Evolutionary conservation across 2,329 filamentous ascomycete species (phyloP).

Genomic region (Lojkania enalia): DNA sequence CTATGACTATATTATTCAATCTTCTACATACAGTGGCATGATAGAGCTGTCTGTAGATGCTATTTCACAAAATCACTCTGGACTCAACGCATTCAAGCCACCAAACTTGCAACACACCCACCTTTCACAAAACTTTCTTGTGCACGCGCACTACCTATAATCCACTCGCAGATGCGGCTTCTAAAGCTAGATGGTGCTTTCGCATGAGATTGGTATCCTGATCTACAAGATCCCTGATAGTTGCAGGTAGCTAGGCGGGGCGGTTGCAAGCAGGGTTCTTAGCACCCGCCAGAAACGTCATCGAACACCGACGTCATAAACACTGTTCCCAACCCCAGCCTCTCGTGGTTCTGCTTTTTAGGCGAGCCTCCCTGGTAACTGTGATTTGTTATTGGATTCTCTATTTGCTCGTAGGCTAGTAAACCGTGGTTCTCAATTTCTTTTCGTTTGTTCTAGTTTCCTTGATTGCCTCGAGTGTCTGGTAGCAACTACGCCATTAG

Average conservation of each 20-base stretch:
- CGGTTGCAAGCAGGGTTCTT: conserved; percentile 30
- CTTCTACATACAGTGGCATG: no score
- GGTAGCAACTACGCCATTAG: neutral
- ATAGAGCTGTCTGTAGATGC: no score
- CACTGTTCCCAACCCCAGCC: conserved; percentile 25
- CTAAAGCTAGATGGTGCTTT: no score
- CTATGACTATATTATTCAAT: no score
- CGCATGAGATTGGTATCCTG: conserved; percentile 33
- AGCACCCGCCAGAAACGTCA: conserved; percentile 24
- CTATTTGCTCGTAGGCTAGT: no score
- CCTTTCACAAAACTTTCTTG: no score
- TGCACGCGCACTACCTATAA: no score
- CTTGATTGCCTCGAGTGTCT: neutral
- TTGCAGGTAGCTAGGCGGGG: conserved; percentile 21
- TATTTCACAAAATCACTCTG: no score
- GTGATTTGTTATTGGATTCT: neutral
- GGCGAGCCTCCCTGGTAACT: neutral
- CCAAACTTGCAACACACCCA: no score
- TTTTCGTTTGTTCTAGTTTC: neutral
- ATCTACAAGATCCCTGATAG: conserved; percentile 31
- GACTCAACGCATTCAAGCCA: no score
- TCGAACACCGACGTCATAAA: conserved; percentile 39
- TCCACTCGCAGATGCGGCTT: no score
- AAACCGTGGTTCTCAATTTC: neutral
- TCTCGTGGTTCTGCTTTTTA: conserved; percentile 12